Base-by-base conservation (phyloP, 129 eudicot genomes). In the Saussurea involucrata region DNA sequence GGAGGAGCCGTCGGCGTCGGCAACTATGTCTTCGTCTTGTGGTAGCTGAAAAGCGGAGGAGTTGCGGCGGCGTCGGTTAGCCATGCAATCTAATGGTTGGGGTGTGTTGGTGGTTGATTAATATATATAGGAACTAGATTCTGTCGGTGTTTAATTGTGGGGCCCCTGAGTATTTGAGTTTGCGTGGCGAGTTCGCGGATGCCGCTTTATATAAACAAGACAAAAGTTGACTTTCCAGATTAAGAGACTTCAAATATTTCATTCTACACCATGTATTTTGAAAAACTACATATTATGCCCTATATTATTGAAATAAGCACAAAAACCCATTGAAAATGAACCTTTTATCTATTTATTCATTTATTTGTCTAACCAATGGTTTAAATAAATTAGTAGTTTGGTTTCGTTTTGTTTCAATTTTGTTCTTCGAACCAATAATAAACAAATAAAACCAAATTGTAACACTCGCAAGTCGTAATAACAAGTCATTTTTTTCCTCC, bases 1-100 rank as follows among this genome's bases (percentile, higher is more conserved):
- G 18, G 84, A 37, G 3, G 82, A 70, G 49, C 71, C 42, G 8
- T 76, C 74, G 21, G 74, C 79, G 29, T 27, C 2, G 61, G 13
- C 75, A 4, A 22, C 8, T 21, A 32, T 44, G 44, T 18, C 9
- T 6, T 72, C 29, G 2, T 53, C 66, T 53, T 27, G n/a, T n/a
- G n/a, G n/a, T n/a, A n/a, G n/a, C n/a, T n/a, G n/a, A n/a, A n/a
- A n/a, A n/a, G n/a, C n/a, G n/a, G n/a, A n/a, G n/a, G n/a, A n/a
- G n/a, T n/a, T n/a, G n/a, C 58, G 61, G 61, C 61, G n/a, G 5
- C 66, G 44, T 29, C 49, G 28, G 66, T 72, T 72, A 72, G 66
- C 76, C 76, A 72, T 72, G 65, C 42, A 72, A 72, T 25, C 21
- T 53, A 18, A 53, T 53, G 61, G 61, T 17, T 53, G 61, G 61